Base-by-base conservation (phyloP, 768 basidiomycete species). In the Dendrothele bispora region DNA sequence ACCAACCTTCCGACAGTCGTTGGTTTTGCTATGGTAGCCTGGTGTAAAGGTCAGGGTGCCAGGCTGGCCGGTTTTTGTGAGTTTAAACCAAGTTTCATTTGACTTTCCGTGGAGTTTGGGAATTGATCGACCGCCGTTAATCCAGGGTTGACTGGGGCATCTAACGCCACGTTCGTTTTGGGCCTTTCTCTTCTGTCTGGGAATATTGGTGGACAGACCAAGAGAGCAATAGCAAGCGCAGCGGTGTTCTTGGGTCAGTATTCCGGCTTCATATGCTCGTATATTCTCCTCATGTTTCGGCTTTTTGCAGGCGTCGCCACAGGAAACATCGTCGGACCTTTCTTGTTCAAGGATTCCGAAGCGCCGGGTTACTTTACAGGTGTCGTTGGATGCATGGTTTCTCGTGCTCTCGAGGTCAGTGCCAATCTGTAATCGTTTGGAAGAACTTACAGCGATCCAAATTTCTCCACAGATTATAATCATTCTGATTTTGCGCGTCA, bases 191-290 rank as follows among this genome's bases (percentile, higher is more conserved):
- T 74, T 18, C 62, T 73, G 39, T 69, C 69, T 4, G 63, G 63
- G 7, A 74, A 74, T 52, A 63, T 64, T 0, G 70, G 63, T 12
- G 73, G 73, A 7, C 66, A 58, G 38, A 57, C 59, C 20, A 59
- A 61, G 46, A 61, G 58, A 28, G 53, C 55, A 2, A 50, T 59
- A 20, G 50, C 54, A 11, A 55, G 53, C 24, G 57, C 55, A 0
- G 52, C 58, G 2, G 48, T 61, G 2, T 61, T 56, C 43, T 35
- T 61, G 39, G 58, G 30, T 32, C n/a, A 32, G 30, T n/a, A 10
- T 10, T 10, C 30, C 30, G n/a, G 10, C n/a, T 32, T n/a, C 30
- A 32, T n/a, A 32, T 32, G n/a, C 30, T 32, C n/a, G 30, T 32
- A 10, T n/a, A n/a, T 32, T 10, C 10, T 32, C 10, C 30, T 32